Percentiles rank a stretch among this genome's conserved stretches.
Conservation (phyloP, 2,329 filamentous ascomycete genomes). For the Sporothrix globosa region DNA sequence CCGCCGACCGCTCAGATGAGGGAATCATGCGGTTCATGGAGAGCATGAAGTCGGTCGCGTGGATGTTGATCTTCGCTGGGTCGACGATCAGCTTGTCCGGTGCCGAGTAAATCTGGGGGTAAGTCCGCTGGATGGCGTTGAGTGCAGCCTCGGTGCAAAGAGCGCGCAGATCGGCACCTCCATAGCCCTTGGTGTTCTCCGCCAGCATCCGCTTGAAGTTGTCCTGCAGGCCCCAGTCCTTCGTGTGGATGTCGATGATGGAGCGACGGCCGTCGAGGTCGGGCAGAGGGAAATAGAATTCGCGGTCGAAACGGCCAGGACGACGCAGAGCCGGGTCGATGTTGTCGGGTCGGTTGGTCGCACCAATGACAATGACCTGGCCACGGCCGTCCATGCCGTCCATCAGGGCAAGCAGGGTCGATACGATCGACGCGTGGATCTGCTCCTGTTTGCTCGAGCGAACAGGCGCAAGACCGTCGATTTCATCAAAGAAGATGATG, state of each 20-base stretch:
- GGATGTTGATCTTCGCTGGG: constrained; percentile 78
- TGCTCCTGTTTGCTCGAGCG: constrained; percentile 98
- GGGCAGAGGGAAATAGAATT: constrained; percentile 96
- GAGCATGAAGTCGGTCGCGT: constrained; percentile 95
- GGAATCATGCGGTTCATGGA: constrained; percentile 96
- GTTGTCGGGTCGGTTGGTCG: constrained; percentile 96
- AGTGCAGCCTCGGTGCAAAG: constrained; percentile 94
- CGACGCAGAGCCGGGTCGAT: constrained; percentile 94
- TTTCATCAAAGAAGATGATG: constrained; percentile 99
- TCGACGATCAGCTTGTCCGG: constrained; percentile 89
- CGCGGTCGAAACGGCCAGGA: constrained; percentile 91
- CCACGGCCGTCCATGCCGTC: constrained; percentile 98
- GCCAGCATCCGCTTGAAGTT: constrained; percentile 82
- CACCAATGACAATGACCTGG: constrained; percentile 97
- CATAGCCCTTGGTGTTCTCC: constrained; percentile 86
- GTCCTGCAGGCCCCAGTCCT: constrained; percentile 82
- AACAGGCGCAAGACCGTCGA: constrained; percentile 93
- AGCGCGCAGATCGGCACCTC: constrained; percentile 90
- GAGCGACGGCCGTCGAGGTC: constrained; percentile 76
- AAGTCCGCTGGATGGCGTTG: constrained; percentile 93
- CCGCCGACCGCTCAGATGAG: constrained; percentile 87
- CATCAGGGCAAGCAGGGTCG: constrained; percentile 91
- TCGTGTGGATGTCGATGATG: constrained; percentile 94
- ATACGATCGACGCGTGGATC: constrained; percentile 97
- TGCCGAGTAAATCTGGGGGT: constrained; percentile 93